Evolutionary conservation across 345 rosid genomes (phyloP).

Genomic region (Abelmoschus esculentus): DNA sequence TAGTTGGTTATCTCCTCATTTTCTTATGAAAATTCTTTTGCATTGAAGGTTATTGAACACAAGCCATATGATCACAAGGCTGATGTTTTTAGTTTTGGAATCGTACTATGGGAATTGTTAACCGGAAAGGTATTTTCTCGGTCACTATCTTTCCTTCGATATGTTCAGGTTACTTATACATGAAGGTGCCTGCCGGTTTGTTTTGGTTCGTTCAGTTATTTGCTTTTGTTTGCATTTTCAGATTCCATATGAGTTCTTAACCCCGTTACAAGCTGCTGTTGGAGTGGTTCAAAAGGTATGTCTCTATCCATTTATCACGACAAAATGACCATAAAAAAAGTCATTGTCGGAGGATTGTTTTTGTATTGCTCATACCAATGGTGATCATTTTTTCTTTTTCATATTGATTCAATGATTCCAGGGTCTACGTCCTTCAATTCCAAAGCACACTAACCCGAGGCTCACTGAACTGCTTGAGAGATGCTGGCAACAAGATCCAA

Average conservation of each 20-base stretch:
- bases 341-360: no score
- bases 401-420: constrained; percentile 18
- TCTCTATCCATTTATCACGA: not conserved
- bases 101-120: constrained; percentile 88
- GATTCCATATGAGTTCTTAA: constrained; percentile 90
- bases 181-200: constrained; percentile 29
- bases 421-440: constrained; percentile 79
- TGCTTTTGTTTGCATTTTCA: constrained; percentile 33
- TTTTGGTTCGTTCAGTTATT: not conserved
- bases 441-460: constrained; percentile 57
- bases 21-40: constrained; percentile 32
- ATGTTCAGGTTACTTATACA: not conserved
- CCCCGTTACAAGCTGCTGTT: constrained; percentile 96
- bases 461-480: constrained; percentile 60
- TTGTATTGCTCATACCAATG: not conserved
- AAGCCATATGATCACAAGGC: constrained; percentile 98
- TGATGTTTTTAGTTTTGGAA: constrained; percentile 83
- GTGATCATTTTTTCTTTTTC: not conserved
- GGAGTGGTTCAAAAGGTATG: constrained; percentile 95
- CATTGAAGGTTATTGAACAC: constrained; percentile 81
- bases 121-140: constrained; percentile 68
- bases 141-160: constrained; percentile 5
- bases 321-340: not conserved
- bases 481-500: constrained; percentile 89
- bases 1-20: constrained; percentile 1